Evolutionary conservation across 345 rosid species (phyloP).

Genomic region (Eucalyptus decipiens): DNA sequence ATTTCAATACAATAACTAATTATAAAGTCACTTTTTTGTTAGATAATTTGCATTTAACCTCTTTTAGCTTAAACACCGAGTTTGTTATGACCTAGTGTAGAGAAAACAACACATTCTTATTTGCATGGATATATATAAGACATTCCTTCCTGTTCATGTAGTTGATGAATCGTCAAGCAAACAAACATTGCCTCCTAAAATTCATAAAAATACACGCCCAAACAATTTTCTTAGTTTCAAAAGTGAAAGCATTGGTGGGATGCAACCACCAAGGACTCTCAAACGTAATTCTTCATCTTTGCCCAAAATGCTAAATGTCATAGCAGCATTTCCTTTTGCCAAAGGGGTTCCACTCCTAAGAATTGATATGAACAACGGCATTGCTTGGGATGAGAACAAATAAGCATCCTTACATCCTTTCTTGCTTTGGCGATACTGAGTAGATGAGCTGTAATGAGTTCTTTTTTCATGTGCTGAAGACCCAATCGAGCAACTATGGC

Average conservation of each 20-base stretch:
- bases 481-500: conserved; percentile 44
- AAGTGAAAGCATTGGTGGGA: conserved; percentile 71
- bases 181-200: too few species aligned
- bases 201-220: too few species aligned
- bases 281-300: conserved; percentile 64
- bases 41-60: too few species aligned
- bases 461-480: conserved; percentile 65
- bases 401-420: conserved; percentile 59
- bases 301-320: conserved; percentile 47
- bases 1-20: too few species aligned
- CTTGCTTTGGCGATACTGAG: conserved; percentile 51
- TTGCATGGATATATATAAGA: too few species aligned
- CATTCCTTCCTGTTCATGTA: too few species aligned
- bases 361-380: conserved; percentile 69
- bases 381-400: conserved; percentile 67
- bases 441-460: conserved; percentile 53
- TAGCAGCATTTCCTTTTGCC: conserved; percentile 70
- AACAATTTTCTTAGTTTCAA: conserved; percentile 12
- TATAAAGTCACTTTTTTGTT: too few species aligned
- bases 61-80: too few species aligned
- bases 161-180: too few species aligned
- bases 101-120: too few species aligned
- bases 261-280: conserved; percentile 79
- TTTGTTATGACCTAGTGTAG: too few species aligned
- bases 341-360: conserved; percentile 55